Base-by-base conservation (phyloP, 805 yeast species). In the Candida pseudofarinosa region DNA sequence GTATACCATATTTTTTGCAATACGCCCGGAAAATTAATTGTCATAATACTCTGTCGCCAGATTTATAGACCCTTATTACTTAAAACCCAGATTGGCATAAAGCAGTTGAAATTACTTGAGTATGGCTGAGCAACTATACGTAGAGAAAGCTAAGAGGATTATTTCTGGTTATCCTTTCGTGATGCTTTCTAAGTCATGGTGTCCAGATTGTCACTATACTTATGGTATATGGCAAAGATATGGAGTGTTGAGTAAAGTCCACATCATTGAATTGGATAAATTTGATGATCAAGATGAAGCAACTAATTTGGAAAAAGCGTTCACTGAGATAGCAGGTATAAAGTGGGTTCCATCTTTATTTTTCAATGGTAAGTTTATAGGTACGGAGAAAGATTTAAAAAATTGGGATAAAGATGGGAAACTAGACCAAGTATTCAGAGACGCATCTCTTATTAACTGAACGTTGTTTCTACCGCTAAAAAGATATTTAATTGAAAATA, bases 181-280 rank as follows among this genome's bases (percentile, higher is more conserved):
- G 45, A 76, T 81, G 74, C 56, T 84, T 10, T 77, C 85, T 33
- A 85, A 84, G 51, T 72, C 83, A 15, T 84, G 89, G 89, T 85
- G 93, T 60, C 86, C 88, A 3, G 90, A 85, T 53, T 84, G 90
- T 52, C 79, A 76, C 39, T 85, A 82, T 56, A 77, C 85, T 3
- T 71, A 76, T 45, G 62, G 64, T 19, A 60, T 83, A 17, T 82
- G 80, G 73, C 69, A 73, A 39, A 73, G 76, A 41, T 77, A 71
- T 52, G 69, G 73, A 6, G 80, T 82, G 6, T 52, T 53, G 8
- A 68, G 71, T 37, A 76, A 80, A 51, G 65, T 81, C 12, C 61
- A 67, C 40, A 54, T 78, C n/a, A 67, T 85, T 23, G 90, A 85
- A 56, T 64, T 83, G 30, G 88, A 82, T 58, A 75, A 76, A 49